Evolutionary conservation across 2,329 filamentous ascomycete genomes (phyloP).

Genomic region (Alternaria brassicicola): DNA sequence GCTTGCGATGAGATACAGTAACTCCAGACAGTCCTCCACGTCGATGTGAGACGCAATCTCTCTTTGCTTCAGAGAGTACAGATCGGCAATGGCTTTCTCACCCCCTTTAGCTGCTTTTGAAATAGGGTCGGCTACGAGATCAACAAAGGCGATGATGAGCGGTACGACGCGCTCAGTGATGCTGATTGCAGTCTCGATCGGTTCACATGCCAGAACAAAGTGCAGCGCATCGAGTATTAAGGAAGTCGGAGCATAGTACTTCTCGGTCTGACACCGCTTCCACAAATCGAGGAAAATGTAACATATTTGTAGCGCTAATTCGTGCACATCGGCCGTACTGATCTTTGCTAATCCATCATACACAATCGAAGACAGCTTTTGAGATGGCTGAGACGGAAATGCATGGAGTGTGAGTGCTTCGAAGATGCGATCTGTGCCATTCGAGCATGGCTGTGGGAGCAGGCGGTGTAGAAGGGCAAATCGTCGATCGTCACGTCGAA

Average conservation of each 20-base stretch:
- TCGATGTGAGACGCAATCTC: constrained; percentile 65
- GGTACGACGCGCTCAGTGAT: constrained; percentile 63
- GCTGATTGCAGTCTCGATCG: constrained; percentile 62
- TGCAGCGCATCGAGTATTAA: constrained; percentile 69
- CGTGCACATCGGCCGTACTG: constrained; percentile 56
- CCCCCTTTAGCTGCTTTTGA: constrained; percentile 44
- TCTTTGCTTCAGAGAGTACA: constrained; percentile 48
- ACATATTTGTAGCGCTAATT: constrained; percentile 68
- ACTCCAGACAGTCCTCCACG: constrained; percentile 65
- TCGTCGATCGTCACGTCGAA: constrained; percentile 48
- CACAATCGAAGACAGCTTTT: constrained; percentile 69
- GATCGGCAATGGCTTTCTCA: constrained; percentile 30
- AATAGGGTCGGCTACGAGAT: constrained; percentile 61
- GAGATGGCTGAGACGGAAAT: constrained; percentile 63
- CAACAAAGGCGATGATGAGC: constrained; percentile 53
- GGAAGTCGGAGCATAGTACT: constrained; percentile 66
- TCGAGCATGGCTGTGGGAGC: constrained; percentile 65
- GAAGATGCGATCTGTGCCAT: constrained; percentile 66
- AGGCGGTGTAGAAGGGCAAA: constrained; percentile 63
- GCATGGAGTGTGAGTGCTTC: constrained; percentile 69
- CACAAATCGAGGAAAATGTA: constrained; percentile 70
- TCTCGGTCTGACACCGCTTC: constrained; percentile 69
- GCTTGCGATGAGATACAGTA: constrained; percentile 69
- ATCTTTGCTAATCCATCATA: constrained; percentile 69
- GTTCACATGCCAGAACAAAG: constrained; percentile 68